Base-by-base conservation (phyloP, 2,329 filamentous ascomycete genomes). In the Aureobasidium leucospermi region DNA sequence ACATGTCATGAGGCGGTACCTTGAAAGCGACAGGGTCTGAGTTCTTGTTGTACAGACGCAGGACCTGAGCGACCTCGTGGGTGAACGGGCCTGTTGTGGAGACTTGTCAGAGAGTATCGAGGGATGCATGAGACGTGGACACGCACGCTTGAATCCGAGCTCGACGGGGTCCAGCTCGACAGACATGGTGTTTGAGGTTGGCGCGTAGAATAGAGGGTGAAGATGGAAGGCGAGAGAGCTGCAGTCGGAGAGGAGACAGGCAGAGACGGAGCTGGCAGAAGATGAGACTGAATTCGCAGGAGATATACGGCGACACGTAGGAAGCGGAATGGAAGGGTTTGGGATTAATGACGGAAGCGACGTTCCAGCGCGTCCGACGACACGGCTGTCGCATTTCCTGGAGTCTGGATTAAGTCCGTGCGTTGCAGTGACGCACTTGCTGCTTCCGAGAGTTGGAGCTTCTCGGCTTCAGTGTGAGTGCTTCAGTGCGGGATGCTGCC, bases 141-240 rank as follows among this genome's bases (percentile, higher is more conserved):
- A 81, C 88, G 71, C 81, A 97, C 94, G 89, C 77, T 86, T 88
- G 79, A 99, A 99, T 78, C 85, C 89, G 73, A 99, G 85, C 83
- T 97, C 94, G 67, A 84, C 76, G 62, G 93, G 94, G 69, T 94
- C 87, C 72, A 99, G 89, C 70, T 96, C 89, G 78, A 99, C 88
- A 68, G 93, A 95, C 94, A 97, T 97, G 77, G 70, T 82, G 76
- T 51, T 59, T 41, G 28, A 49, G 31, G 48, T 28, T 23, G 43
- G 36, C 28, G 42, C 28, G 55, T 48, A 9, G 3, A 9, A 5
- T 34, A 10, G 11, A 16, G 55, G n/a, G 34, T 58, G 15, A n/a
- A 11, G 23, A 19, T 13, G 28, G 11, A 19, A 9, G 23, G 23
- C 23, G 23, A 23, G 23, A 32, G 29, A 55, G 38, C 38, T 32